phyloP scores from a whole-genome alignment of 257 asterid genomes.

The Lithospermum erythrorhizon region DNA sequence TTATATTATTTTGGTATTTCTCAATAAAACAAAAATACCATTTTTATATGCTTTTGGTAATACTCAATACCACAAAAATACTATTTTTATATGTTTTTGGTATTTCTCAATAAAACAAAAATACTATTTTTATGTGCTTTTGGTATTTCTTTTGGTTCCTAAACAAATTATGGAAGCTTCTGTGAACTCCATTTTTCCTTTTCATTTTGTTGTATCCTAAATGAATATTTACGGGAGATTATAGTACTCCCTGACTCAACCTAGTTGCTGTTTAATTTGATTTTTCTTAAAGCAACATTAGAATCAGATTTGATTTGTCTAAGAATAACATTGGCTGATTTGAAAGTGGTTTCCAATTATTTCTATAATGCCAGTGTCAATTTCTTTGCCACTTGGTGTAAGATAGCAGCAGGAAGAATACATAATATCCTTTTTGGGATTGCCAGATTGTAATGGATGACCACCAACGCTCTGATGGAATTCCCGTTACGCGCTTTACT shows the following conservation, averaged over 20 bases:
- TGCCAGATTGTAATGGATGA: slow-evolving; percentile 94
- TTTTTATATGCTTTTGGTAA: no score
- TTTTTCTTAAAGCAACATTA: neutral
- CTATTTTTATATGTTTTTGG: no score
- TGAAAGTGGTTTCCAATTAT: neutral
- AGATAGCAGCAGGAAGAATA: neutral
- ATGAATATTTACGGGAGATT: no score
- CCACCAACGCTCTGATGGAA: slow-evolving; percentile 92
- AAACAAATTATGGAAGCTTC: neutral
- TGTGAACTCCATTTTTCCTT: no score
- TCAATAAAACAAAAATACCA: no score
- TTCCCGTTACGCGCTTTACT: slow-evolving; percentile 78
- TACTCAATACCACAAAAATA: no score
- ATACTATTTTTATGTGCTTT: no score
- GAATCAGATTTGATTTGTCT: neutral
- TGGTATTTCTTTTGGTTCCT: neutral
- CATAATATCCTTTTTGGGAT: neutral
- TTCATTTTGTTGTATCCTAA: neutral
- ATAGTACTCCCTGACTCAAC: neutral
- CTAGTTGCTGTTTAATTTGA: no score
- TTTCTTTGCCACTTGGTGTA: neutral
- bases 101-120: no score
- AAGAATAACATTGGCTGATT: neutral
- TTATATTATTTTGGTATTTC: no score
- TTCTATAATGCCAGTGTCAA: neutral